Evolutionary conservation across 805 yeast genomes (phyloP).

Genomic region (Nakazawaea anatomiae): DNA sequence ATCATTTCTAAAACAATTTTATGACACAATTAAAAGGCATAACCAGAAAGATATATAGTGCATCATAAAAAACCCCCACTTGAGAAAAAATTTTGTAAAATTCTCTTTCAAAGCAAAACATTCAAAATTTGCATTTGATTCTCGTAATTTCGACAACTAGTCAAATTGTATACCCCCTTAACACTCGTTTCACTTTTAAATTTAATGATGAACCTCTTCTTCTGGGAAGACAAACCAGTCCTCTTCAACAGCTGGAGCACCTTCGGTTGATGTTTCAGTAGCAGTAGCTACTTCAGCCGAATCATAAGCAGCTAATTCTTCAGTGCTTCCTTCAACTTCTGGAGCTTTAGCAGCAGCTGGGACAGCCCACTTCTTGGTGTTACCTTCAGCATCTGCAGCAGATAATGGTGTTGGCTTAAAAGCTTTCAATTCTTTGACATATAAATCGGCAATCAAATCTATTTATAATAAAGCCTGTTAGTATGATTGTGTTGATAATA

Average conservation of each 20-base stretch:
- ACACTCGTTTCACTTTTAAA: too few species aligned
- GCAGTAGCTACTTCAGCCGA: slow-evolving; percentile 67
- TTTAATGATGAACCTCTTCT: slow-evolving; percentile 48
- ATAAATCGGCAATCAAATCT: slow-evolving; percentile 77
- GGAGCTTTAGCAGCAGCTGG: slow-evolving; percentile 81
- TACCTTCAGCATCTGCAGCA: slow-evolving; percentile 68
- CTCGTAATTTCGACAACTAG: too few species aligned
- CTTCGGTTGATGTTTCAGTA: slow-evolving; percentile 37
- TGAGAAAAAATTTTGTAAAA: neutral
- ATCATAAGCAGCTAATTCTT: slow-evolving; percentile 64
- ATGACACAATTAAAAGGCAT: slow-evolving; percentile 1
- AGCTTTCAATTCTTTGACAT: slow-evolving; percentile 78
- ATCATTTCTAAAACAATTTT: neutral
- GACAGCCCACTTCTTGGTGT: slow-evolving; percentile 76
- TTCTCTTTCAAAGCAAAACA: neutral
- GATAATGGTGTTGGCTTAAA: slow-evolving; percentile 80
- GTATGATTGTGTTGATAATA: neutral
- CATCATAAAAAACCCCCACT: neutral
- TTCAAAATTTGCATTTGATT: too few species aligned
- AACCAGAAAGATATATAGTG: neutral
- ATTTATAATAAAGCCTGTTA: neutral
- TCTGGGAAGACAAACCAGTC: slow-evolving; percentile 83
- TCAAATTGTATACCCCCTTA: too few species aligned
- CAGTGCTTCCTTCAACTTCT: slow-evolving; percentile 59
- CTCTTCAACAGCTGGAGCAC: slow-evolving; percentile 36